Conservation (phyloP, 2,329 filamentous ascomycete genomes). For the Amphichorda felina region DNA sequence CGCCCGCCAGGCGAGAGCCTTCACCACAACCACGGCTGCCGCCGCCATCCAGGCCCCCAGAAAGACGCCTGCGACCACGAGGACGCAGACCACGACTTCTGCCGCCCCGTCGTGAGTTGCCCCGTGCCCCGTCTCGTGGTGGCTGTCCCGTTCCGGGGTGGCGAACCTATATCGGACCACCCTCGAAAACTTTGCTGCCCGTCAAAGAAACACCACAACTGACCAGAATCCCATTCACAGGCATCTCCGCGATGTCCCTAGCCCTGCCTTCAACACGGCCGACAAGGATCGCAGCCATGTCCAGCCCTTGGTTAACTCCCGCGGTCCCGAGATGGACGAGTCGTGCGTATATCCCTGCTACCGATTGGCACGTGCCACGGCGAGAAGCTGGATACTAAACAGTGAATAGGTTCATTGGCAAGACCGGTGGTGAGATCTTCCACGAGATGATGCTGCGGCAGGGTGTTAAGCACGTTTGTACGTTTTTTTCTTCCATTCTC, state of each 20-base stretch:
- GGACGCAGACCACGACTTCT: constrained; percentile 37
- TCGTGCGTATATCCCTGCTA: constrained; percentile 45
- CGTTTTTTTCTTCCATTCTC: no score
- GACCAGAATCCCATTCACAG: constrained; percentile 4
- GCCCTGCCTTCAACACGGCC: constrained; percentile 46
- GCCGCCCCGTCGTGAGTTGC: constrained; percentile 34
- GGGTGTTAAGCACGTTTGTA: constrained; percentile 87
- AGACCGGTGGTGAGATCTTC: constrained; percentile 92
- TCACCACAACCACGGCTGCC: constrained; percentile 26
- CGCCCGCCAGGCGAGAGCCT: constrained; percentile 24
- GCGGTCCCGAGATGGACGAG: constrained; percentile 60
- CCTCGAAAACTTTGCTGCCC: not conserved
- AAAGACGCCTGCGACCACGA: constrained; percentile 26
- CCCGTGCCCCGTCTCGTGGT: not conserved
- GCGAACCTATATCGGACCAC: not conserved
- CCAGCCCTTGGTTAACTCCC: constrained; percentile 53
- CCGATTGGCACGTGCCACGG: not conserved
- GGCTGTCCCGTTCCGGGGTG: not conserved
- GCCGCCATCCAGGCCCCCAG: constrained; percentile 22
- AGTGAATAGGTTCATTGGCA: constrained; percentile 66
- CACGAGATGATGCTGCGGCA: constrained; percentile 98
- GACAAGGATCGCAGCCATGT: constrained; percentile 45
- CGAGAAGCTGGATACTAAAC: not conserved
- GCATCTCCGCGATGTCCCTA: constrained; percentile 45
- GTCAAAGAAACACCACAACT: constrained; percentile 2